phyloP scores from a whole-genome alignment of 176 grass and related monocot species.

The Ampelocalamus luodianensis region DNA sequence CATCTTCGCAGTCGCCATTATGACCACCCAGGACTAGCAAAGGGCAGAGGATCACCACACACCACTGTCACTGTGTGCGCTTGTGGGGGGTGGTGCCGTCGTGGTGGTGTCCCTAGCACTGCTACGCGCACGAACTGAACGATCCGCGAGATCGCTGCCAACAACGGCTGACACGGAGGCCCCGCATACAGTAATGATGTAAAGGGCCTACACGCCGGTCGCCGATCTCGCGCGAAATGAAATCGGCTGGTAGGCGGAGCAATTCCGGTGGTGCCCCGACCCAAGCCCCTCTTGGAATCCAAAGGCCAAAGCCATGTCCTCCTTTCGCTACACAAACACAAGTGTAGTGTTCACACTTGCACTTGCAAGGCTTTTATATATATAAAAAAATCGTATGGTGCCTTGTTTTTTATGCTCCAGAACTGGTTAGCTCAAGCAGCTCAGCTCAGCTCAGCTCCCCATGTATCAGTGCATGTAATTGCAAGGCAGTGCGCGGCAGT shows the following conservation, averaged over 20 bases:
- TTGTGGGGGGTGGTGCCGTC: neutral
- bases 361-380: neutral
- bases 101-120: neutral
- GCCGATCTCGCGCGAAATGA: neutral
- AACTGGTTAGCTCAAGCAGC: neutral
- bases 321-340: fast-evolving
- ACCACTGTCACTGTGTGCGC: neutral
- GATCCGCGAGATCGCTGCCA: too few species aligned
- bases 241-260: neutral
- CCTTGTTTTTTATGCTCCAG: neutral
- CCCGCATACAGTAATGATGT: neutral
- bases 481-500: neutral
- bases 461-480: neutral
- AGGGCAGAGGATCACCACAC: neutral
- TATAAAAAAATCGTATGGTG: too few species aligned
- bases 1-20: slow-evolving; percentile 19
- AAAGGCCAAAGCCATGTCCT: neutral
- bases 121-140: slow-evolving; percentile 7
- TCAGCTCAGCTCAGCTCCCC: neutral
- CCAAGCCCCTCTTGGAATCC: neutral
- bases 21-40: slow-evolving; percentile 13
- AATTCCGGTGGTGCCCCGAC: neutral
- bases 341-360: neutral
- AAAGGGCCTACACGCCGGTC: neutral
- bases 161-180: neutral